Evolutionary conservation across 139 green algal species (phyloP), one percentile per base, ranked within the genome.

Genomic region (Chlorella sp.): DNA sequence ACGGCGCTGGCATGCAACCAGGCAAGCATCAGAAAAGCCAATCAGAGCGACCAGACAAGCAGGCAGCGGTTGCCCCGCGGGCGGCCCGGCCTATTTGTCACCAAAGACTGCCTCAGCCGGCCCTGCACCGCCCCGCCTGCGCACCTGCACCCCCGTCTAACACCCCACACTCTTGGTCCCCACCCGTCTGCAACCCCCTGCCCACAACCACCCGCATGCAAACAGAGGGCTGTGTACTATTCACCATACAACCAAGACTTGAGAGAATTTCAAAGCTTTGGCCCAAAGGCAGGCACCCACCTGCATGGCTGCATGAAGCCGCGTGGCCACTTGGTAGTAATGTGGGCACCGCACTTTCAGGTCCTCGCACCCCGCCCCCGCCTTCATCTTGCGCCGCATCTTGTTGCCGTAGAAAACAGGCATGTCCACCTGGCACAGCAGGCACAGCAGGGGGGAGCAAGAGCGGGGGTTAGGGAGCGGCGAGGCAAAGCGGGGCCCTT

Each of bases 311-410:
- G 81, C 37, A 53, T 95, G 86, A 37, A 96, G 79, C 78, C 40
- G 57, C 5, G 80, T 61, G 16, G 88, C 94, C 0, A 94, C 91
- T 15, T 87, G 86, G 90, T 94, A 96, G 90, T 95, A 96, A 86
- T 94, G 90, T 12, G 89, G 90, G 91, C 93, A 95, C 81, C 93
- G 90, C 79, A 88, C 73, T 16, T 83, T 61, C n/a, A 96, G 86
- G 81, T 95, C 92, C 89, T 95, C 94, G 64, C 90, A 94, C 30
- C 85, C 90, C 26, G 94, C 91, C 36, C 93, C 94, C 40, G 90
- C 93, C 86, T 93, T 79, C 83, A 96, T 88, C 78, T 95, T 96
- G 15, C 90, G 83, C 60, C 89, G 90, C 93, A 95, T 95, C 80
- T 90, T 91, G 78, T 94, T 83, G 24, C 90, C 88, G 61, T 94